phyloP scores from a whole-genome alignment of 1,139 yeast species.

The Saccharomyces hybrid region DNA sequence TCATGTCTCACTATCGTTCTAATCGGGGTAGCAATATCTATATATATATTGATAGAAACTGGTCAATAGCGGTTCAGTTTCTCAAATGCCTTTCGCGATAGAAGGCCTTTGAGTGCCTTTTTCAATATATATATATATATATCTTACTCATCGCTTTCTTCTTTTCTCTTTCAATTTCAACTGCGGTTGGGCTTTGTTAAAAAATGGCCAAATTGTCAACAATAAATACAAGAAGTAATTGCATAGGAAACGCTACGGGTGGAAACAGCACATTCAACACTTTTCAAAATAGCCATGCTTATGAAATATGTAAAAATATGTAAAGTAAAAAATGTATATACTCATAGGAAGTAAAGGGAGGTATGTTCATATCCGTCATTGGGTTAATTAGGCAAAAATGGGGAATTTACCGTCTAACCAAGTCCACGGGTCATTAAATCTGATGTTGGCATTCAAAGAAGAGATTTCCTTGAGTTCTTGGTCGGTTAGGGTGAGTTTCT shows the following conservation, averaged over 20 bases:
- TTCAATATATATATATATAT: too few relatives aligned
- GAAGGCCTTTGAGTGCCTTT: too few relatives aligned
- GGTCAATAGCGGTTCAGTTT: not conserved
- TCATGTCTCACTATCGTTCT: constrained; percentile 1
- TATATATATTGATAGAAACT: not conserved
- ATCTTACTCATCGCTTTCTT: not conserved
- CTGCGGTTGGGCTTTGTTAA: not conserved
- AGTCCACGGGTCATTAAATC: constrained; percentile 82
- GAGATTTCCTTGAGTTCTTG: constrained; percentile 47
- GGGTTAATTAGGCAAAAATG: constrained; percentile 19
- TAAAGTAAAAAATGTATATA: not conserved
- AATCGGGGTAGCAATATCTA: not conserved
- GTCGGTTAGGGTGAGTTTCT: constrained; percentile 42
- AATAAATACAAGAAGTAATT: not conserved
- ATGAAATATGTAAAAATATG: not conserved
- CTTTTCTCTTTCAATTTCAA: not conserved
- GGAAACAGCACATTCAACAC: not conserved
- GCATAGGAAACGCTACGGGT: not conserved
- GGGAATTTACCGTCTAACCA: constrained; percentile 41
- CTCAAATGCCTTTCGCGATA: not conserved
- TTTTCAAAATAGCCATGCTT: not conserved
- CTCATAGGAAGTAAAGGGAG: not conserved
- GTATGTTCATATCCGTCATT: not conserved
- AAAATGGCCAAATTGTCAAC: not conserved
- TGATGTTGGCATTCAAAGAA: constrained; percentile 53